phyloP scores from a whole-genome alignment of 495 filamentous ascomycete genomes.

The Talaromyces trachyspermus region DNA sequence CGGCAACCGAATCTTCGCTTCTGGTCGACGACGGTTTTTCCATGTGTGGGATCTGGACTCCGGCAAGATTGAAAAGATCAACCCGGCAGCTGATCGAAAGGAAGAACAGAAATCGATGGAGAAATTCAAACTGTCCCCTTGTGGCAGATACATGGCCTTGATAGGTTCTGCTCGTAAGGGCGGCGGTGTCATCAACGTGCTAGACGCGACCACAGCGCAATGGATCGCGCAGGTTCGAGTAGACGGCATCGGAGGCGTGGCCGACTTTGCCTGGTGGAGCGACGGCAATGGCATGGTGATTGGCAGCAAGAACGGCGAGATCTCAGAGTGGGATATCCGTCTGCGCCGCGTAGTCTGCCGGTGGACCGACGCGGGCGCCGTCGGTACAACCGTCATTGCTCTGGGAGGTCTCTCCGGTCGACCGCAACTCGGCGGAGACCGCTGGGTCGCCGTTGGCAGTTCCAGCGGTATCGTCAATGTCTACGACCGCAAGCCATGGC shows the following conservation, averaged over 20 bases:
- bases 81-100: constrained; percentile 58
- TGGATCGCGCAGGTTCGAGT: constrained; percentile 82
- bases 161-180: constrained; percentile 71
- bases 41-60: constrained; percentile 85
- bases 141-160: constrained; percentile 76
- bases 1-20: constrained; percentile 61
- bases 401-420: constrained; percentile 54
- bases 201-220: constrained; percentile 73
- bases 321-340: constrained; percentile 80
- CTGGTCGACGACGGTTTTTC: constrained; percentile 82
- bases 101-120: constrained; percentile 88
- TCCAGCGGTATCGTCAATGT: constrained; percentile 83
- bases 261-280: constrained; percentile 87
- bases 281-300: constrained; percentile 72
- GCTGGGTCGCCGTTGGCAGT: constrained; percentile 82
- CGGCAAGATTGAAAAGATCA: constrained; percentile 76
- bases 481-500: constrained; percentile 72
- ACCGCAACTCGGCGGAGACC: constrained; percentile 62
- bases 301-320: constrained; percentile 75
- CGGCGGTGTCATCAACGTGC: constrained; percentile 78
- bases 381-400: constrained; percentile 73
- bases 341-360: constrained; percentile 59
- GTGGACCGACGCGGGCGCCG: constrained; percentile 87
- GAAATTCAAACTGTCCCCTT: constrained; percentile 74
- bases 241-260: constrained; percentile 73